Evolutionary conservation across 2,329 filamentous ascomycete genomes (phyloP).

Genomic region (Trichoderma cornu-damae): DNA sequence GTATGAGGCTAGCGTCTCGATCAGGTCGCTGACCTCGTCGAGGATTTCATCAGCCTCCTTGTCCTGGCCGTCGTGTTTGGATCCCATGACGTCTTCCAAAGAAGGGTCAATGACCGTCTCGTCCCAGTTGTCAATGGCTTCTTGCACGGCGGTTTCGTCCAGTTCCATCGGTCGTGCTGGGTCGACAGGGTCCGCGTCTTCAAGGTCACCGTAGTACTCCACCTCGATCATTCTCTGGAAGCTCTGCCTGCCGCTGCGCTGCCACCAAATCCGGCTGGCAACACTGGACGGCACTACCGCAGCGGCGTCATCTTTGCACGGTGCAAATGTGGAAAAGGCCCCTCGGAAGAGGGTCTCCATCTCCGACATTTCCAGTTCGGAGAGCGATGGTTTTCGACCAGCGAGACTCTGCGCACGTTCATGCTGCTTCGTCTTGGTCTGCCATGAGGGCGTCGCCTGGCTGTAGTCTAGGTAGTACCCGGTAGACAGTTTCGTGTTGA

Average conservation of each 20-base stretch:
- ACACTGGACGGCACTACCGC: conserved; percentile 64
- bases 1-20: conserved; percentile 71
- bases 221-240: conserved; percentile 61
- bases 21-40: conserved; percentile 66
- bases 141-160: conserved; percentile 49
- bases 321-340: conserved; percentile 76
- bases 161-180: conserved; percentile 36
- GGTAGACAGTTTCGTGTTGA: conserved; percentile 58
- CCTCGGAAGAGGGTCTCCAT: conserved; percentile 71
- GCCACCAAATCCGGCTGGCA: conserved; percentile 71
- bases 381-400: conserved; percentile 52
- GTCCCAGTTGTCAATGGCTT: conserved; percentile 55
- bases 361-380: conserved; percentile 57
- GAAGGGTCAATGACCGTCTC: conserved; percentile 53
- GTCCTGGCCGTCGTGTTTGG: conserved; percentile 54
- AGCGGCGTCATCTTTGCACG: conserved; percentile 65
- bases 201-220: conserved; percentile 40
- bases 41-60: conserved; percentile 67
- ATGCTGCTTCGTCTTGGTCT: conserved; percentile 58
- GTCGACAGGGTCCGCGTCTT: conserved; percentile 35
- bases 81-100: conserved; percentile 48
- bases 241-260: conserved; percentile 59
- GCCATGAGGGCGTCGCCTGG: conserved; percentile 54
- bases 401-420: conserved; percentile 65
- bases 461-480: conserved; percentile 68